Evolutionary conservation across 306 rosid species (phyloP).

Genomic region (Neltuma alba): DNA sequence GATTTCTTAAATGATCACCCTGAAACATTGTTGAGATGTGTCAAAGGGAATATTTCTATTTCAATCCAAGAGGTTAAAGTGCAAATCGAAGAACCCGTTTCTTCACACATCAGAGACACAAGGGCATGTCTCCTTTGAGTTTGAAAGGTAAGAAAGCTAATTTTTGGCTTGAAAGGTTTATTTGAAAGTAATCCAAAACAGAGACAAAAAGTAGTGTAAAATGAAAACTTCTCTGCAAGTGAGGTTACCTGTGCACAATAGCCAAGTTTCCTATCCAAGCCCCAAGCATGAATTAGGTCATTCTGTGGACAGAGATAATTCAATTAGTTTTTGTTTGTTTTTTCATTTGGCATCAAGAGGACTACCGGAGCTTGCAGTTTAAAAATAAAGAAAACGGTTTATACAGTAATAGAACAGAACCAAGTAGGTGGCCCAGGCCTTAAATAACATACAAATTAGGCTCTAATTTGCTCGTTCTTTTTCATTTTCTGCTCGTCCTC

Average conservation of each 20-base stretch:
- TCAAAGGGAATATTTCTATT: background rate
- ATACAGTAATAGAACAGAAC: no score
- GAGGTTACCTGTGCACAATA: slow-evolving; percentile 84
- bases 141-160: background rate
- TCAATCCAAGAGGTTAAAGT: background rate
- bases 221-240: slow-evolving; percentile 28
- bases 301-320: slow-evolving; percentile 57
- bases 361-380: background rate
- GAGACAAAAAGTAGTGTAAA: background rate
- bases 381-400: background rate
- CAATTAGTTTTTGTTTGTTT: background rate
- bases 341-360: background rate
- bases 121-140: background rate
- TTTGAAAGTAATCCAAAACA: background rate
- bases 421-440: no score
- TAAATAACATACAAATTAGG: no score
- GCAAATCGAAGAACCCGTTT: background rate
- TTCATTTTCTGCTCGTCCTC: no score
- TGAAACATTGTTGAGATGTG: slow-evolving; percentile 43
- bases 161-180: background rate
- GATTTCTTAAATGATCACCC: slow-evolving; percentile 75
- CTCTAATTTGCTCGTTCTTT: no score
- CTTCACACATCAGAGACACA: background rate
- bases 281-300: slow-evolving; percentile 97
- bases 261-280: slow-evolving; percentile 83